phyloP scores from a whole-genome alignment of 2,329 filamentous ascomycete species.

The Phaeosphaeriaceae sp. region DNA sequence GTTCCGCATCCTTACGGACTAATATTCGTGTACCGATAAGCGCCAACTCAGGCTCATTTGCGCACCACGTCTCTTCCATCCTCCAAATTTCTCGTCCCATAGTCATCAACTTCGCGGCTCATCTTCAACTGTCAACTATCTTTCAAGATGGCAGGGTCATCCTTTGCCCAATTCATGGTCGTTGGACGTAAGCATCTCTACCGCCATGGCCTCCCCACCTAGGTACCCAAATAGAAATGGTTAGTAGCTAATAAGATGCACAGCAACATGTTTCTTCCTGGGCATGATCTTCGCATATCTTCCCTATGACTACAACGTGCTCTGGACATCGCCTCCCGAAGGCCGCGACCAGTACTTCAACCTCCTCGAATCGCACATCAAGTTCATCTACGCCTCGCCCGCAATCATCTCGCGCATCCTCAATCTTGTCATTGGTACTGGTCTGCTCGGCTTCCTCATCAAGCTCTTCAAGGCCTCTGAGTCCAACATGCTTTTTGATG shows the following conservation, averaged over 20 bases:
- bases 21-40: conserved; percentile 33
- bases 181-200: conserved; percentile 76
- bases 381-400: conserved; percentile 88
- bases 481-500: conserved; percentile 93
- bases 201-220: conserved; percentile 1
- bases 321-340: conserved; percentile 72
- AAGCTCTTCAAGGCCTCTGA: conserved; percentile 96
- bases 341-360: conserved; percentile 73
- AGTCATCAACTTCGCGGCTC: conserved; percentile 10
- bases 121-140: conserved; percentile 1
- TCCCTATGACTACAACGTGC: conserved; percentile 92
- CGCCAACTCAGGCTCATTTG: conserved; percentile 10
- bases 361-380: conserved; percentile 87
- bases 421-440: conserved; percentile 88
- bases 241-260: conserved; percentile 10
- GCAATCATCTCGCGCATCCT: conserved; percentile 92
- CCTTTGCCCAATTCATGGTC: conserved; percentile 97
- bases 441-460: conserved; percentile 84
- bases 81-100: not conserved
- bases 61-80: conserved; percentile 13
- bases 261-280: conserved; percentile 89
- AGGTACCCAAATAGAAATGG: too few relatives aligned
- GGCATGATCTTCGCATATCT: conserved; percentile 96
- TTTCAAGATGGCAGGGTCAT: conserved; percentile 50
- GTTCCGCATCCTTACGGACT: conserved; percentile 16